Percentiles rank a stretch among this genome's conserved stretches.
These are phyloP conservation scores for Backusella parvicylindrica DNA, from an alignment of 192 early-diverging fungal species.

Conservation along the genomic window DNA sequence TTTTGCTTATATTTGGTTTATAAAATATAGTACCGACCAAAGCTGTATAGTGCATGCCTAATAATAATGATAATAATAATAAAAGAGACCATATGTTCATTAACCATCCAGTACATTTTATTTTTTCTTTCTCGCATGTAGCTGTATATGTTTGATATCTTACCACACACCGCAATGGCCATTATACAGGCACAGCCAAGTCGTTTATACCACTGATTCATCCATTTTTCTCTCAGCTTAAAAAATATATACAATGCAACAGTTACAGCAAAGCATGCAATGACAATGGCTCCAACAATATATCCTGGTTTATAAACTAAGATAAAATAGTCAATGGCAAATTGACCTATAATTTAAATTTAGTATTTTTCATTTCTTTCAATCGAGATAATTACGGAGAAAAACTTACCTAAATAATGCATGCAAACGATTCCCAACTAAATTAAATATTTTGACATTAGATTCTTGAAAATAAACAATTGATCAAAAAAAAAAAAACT, in stretches of 20 bases:
- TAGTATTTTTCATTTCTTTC: neutral
- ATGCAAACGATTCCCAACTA: conserved; percentile 30
- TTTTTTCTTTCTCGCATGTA: neutral
- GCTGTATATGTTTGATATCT: neutral
- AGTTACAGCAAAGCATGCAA: conserved; percentile 37
- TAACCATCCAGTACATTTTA: neutral
- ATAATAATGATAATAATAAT: neutral
- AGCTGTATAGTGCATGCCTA: conserved; percentile 38
- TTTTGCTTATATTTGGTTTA: neutral
- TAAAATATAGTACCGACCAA: conserved; percentile 34
- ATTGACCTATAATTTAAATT: conserved; percentile 22
- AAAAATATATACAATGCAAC: conserved; percentile 46
- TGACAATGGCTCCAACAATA: conserved; percentile 32
- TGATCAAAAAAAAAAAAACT: neutral
- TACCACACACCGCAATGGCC: conserved; percentile 41
- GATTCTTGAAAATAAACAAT: neutral
- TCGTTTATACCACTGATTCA: conserved; percentile 43
- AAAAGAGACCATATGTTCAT: neutral
- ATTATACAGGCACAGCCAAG: conserved; percentile 42
- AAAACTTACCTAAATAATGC: conserved; percentile 34
- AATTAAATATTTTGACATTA: neutral
- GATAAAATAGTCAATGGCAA: conserved; percentile 30
- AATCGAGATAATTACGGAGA: neutral
- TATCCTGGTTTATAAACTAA: conserved; percentile 17
- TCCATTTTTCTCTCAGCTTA: conserved; percentile 42